Base-by-base conservation (phyloP, 805 yeast genomes). In the Candida dajiaensis region DNA sequence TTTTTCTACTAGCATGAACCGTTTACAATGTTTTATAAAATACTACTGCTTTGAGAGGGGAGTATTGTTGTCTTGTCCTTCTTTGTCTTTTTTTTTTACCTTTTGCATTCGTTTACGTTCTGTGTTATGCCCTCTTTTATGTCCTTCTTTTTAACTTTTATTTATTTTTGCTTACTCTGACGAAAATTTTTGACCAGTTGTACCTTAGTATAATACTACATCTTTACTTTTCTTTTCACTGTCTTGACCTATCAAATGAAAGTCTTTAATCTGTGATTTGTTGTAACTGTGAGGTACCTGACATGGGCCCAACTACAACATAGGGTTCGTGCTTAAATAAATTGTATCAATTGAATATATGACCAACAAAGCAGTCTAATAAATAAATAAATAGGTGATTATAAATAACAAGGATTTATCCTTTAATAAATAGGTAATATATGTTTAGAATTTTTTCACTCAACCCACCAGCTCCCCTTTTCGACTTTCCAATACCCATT, bases 401-500 rank as follows among this genome's bases (percentile, higher is more conserved):
- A n/a, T 40, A 37, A 44, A 44, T 39, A 39, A 22, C 18, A 28
- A n/a, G n/a, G n/a, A n/a, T 8, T 28, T 4, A 7, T 4, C 31
- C 31, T 7, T 13, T 12, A 40, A 31, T 43, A 21, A 33, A 38
- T n/a, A 19, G 18, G 10, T 26, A 21, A 26, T 10, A 11, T 6
- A 18, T n/a, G 19, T 6, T 4, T 19, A 3, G 18, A 2, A 9
- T 12, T 15, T 10, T 13, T 29, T 35, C 41, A 48, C 15, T 40
- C 26, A 21, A 41, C 45, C 55, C 61, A 61, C 63, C 64, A 61
- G 42, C 56, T 58, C 18, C 44, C 44, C 46, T 56, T 56, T 49
- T 63, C 58, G 35, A 63, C 29, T 46, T 61, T 63, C 60, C 64
- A 60, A 41, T 55, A 54, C n/a, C 85, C 76, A 62, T 77, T 80